These are phyloP conservation scores for Eragrostis nindensis DNA, from an alignment of 176 grass and related monocot species.

Conservation along the genomic window DNA sequence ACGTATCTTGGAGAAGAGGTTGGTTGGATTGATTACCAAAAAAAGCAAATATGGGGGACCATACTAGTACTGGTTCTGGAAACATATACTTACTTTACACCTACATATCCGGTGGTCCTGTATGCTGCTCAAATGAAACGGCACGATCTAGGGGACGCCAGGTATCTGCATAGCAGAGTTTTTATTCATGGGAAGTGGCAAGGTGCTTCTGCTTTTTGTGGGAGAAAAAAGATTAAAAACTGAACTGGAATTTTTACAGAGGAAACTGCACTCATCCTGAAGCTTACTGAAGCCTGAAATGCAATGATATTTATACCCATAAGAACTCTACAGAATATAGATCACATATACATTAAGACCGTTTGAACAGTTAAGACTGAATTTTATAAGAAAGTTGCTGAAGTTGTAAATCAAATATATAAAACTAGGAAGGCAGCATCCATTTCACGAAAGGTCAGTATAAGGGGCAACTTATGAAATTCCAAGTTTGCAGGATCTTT, in stretches of 20 bases:
- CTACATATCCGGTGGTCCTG: constrained; percentile 5
- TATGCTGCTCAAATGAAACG: background rate
- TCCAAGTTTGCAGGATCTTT: background rate
- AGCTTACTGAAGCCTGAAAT: background rate
- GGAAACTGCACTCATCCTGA: background rate
- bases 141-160: background rate
- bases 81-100: constrained; percentile 1
- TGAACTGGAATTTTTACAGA: background rate
- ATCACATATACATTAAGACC: too few relatives aligned
- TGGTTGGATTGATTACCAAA: constrained; percentile 35
- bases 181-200: background rate
- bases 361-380: too few relatives aligned
- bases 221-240: background rate
- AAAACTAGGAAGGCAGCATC: background rate
- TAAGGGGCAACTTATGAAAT: background rate
- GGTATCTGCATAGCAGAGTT: background rate
- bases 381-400: background rate
- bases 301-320: background rate
- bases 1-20: constrained; percentile 1
- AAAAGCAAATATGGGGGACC: constrained; percentile 36
- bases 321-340: background rate
- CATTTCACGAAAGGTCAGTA: background rate
- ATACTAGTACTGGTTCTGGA: constrained; percentile 43
- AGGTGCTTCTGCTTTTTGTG: background rate
- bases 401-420: background rate